Evolutionary conservation across 257 asterid genomes (phyloP).

Genomic region (Forsythia suspensa): DNA sequence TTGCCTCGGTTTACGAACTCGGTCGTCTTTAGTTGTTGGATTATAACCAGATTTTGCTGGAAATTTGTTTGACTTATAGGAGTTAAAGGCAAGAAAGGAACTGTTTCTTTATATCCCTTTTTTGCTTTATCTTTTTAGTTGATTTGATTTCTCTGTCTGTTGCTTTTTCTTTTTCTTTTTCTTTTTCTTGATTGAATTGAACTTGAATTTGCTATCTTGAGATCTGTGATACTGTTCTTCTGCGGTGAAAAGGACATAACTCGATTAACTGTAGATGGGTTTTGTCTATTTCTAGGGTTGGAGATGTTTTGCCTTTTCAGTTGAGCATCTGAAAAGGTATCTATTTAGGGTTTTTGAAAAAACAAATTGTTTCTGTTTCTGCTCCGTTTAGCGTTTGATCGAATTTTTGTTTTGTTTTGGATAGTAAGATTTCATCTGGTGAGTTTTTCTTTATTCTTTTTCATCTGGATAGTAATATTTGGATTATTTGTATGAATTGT

Average conservation of each 20-base stretch:
- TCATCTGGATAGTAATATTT: neutral
- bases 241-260: neutral
- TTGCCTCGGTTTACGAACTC: slow-evolving; percentile 25
- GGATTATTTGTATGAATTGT: too few species aligned
- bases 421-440: neutral
- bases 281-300: neutral
- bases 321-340: neutral
- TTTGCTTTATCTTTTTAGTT: neutral
- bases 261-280: neutral
- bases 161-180: neutral
- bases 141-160: neutral
- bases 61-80: neutral
- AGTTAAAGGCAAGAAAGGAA: neutral
- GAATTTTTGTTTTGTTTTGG: neutral
- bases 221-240: neutral
- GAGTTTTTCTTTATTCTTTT: neutral
- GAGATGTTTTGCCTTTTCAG: neutral
- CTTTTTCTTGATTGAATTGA: neutral
- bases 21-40: slow-evolving; percentile 19
- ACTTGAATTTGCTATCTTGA: neutral
- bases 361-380: neutral
- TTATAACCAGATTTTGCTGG: slow-evolving; percentile 17
- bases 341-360: neutral
- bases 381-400: neutral
- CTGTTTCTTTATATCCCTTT: neutral